phyloP scores from a whole-genome alignment of 305 asterid genomes.

The Rubia occidens region DNA sequence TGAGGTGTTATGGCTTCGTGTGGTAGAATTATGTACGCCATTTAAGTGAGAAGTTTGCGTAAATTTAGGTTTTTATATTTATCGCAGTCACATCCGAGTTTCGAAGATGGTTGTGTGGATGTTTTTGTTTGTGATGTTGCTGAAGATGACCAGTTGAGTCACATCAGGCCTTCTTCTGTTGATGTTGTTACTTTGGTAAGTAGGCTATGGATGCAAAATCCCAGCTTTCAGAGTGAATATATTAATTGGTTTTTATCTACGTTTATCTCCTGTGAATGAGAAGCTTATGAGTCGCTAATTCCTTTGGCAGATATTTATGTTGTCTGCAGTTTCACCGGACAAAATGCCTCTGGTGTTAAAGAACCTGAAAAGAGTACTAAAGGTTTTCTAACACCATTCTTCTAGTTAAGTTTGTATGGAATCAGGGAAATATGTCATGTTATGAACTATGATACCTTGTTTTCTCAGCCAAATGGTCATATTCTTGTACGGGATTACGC shows the following conservation, averaged over 20 bases:
- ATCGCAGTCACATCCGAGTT: slow-evolving; percentile 49
- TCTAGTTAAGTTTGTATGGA: slow-evolving; percentile 4
- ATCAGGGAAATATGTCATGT: slow-evolving; percentile 17
- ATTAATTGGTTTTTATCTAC: not conserved
- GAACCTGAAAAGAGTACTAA: slow-evolving; percentile 56
- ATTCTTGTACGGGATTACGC: slow-evolving; percentile 75
- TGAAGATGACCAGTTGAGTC: slow-evolving; percentile 44
- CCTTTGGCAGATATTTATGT: slow-evolving; percentile 53
- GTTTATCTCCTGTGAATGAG: not conserved
- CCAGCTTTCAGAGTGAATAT: not conserved
- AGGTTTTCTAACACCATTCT: slow-evolving; percentile 33
- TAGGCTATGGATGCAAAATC: slow-evolving; percentile 14
- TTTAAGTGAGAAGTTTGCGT: slow-evolving; percentile 3
- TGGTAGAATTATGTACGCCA: not conserved
- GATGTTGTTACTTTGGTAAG: slow-evolving; percentile 72
- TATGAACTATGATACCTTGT: slow-evolving; percentile 15
- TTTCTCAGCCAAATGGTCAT: slow-evolving; percentile 66
- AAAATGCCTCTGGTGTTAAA: slow-evolving; percentile 56
- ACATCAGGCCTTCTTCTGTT: slow-evolving; percentile 50
- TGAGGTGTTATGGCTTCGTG: not conserved
- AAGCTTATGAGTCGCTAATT: slow-evolving; percentile 17
- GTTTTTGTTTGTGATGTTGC: slow-evolving; percentile 59
- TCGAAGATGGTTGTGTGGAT: slow-evolving; percentile 36
- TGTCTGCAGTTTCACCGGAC: slow-evolving; percentile 77
- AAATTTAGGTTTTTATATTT: slow-evolving; percentile 18